Conservation (phyloP, 495 filamentous ascomycete genomes). For the Penicillium roqueforti region DNA sequence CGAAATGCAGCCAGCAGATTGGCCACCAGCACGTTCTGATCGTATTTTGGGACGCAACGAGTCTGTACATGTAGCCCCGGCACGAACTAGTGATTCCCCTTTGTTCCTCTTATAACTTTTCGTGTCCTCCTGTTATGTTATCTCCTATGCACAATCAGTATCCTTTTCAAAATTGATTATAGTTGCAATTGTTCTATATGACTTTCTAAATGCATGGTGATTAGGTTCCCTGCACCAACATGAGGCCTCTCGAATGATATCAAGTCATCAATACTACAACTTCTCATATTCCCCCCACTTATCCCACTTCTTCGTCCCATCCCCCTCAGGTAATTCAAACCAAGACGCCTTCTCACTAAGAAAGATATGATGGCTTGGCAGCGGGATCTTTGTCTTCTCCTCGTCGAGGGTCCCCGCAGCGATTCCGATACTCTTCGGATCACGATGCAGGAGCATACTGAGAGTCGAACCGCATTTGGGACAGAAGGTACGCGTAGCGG, state of each 20-base stretch:
- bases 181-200: not conserved
- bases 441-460: conserved; percentile 22
- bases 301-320: conserved; percentile 20
- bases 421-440: conserved; percentile 10
- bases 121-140: conserved; percentile 8
- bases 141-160: conserved; percentile 3
- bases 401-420: conserved; percentile 31
- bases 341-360: conserved; percentile 27
- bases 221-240: not conserved
- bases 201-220: not conserved
- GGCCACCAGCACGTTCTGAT: conserved; percentile 86
- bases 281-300: not conserved
- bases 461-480: conserved; percentile 28
- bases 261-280: not conserved
- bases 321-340: conserved; percentile 22
- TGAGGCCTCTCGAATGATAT: not conserved
- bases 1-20: conserved; percentile 90
- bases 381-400: conserved; percentile 9
- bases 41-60: conserved; percentile 11
- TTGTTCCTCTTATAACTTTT: conserved; percentile 15
- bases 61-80: conserved; percentile 30
- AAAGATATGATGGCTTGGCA: conserved; percentile 25
- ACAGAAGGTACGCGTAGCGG: conserved; percentile 28
- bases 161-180: not conserved
- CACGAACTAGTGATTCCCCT: conserved; percentile 30